A percentile compares a stretch with the other conserved stretches of the same genome.
Conservation (phyloP, 495 filamentous ascomycete genomes). For the Neurospora tetrasperma region DNA sequence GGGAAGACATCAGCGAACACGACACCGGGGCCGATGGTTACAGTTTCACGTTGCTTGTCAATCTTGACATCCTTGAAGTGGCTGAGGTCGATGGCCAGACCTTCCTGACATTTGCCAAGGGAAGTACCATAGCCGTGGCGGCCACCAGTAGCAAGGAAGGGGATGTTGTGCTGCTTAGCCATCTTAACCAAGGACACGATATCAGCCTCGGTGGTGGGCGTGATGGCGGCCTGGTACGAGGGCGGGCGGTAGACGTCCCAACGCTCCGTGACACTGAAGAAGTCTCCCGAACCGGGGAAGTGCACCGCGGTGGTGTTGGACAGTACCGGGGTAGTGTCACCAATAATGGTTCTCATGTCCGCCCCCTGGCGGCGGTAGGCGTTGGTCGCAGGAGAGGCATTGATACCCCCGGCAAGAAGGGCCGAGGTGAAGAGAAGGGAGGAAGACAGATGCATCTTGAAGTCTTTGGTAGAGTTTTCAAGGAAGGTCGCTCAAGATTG, state of each 20-base stretch:
- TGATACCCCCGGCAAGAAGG: neutral
- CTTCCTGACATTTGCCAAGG: slow-evolving; percentile 11
- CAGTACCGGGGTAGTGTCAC: neutral
- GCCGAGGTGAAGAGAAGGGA: neutral
- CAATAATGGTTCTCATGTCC: neutral
- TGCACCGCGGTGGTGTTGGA: neutral
- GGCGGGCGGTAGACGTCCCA: neutral
- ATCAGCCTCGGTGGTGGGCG: neutral
- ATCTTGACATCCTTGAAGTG: slow-evolving; percentile 22
- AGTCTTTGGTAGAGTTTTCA: neutral
- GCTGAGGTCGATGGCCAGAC: slow-evolving; percentile 22
- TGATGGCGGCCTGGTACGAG: neutral
- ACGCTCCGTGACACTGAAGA: neutral
- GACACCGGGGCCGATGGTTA: neutral
- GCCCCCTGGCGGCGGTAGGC: neutral
- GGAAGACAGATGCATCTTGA: neutral
- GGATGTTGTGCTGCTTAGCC: slow-evolving; percentile 1
- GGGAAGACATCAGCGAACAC: neutral
- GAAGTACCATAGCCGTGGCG: slow-evolving; percentile 4
- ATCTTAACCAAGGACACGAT: neutral
- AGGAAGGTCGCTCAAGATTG: neutral
- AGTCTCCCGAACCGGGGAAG: neutral
- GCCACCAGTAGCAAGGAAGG: slow-evolving; percentile 11
- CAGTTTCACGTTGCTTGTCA: slow-evolving; percentile 2
- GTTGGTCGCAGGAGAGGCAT: neutral